Conservation (phyloP, 371 early-diverging fungal species). For the Lichtheimia ramosa region DNA sequence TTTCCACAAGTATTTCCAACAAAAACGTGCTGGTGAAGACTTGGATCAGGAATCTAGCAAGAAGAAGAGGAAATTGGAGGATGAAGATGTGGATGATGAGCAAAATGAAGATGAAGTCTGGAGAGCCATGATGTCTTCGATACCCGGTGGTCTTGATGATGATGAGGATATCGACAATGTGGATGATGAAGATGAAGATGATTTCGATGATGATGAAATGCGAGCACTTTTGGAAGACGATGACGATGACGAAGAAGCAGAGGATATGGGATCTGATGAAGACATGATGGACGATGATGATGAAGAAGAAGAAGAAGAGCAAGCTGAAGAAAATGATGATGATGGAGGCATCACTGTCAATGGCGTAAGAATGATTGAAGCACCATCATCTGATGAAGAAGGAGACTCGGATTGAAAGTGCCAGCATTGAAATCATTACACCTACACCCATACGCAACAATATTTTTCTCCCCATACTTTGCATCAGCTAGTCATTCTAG, state of each 20-base stretch:
- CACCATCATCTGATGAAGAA: conserved; percentile 2
- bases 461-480: too few species aligned
- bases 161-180: conserved; percentile 54
- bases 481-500: too few species aligned
- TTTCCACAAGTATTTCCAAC: conserved; percentile 82
- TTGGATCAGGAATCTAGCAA: conserved; percentile 36
- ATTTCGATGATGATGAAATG: conserved; percentile 46
- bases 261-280: neutral
- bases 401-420: too few species aligned
- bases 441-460: too few species aligned
- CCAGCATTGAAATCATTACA: too few species aligned
- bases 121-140: conserved; percentile 70
- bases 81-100: conserved; percentile 57
- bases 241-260: neutral
- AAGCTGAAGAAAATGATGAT: too few species aligned
- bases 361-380: neutral
- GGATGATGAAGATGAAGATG: conserved; percentile 54
- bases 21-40: conserved; percentile 40
- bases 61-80: conserved; percentile 64
- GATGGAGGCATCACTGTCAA: too few species aligned
- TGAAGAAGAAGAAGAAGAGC: too few species aligned
- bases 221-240: conserved; percentile 3
- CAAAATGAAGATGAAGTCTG: conserved; percentile 69
- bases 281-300: too few species aligned
- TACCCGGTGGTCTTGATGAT: conserved; percentile 62